Base-by-base conservation (phyloP, 192 early-diverging fungal species). In the Coemansia sp. region DNA sequence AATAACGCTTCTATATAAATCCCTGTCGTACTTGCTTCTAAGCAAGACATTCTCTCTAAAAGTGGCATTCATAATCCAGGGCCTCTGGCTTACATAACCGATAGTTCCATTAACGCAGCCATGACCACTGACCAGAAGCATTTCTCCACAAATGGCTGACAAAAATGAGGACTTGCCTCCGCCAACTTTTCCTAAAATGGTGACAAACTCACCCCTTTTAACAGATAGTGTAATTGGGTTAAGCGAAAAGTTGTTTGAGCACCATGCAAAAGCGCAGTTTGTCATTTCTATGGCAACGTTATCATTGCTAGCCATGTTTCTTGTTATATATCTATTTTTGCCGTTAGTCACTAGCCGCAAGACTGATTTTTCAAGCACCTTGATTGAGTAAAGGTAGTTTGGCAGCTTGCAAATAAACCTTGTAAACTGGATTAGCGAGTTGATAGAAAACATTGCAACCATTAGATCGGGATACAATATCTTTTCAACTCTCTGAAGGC, bases 111-210 rank as follows among this genome's bases (percentile, higher is more conserved):
- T 82, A 10, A 96, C 67, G 40, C 64, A 79, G 3, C 93, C 92
- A 1, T 84, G 71, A 7, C 93, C 93, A 17, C 48, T 65, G 6
- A 75, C 42, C 63, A 88, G 83, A 60, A 91, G 89, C 90, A 95
- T 96, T 76, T 98, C 95, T 4, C 81, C 78, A 42, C 80, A 75
- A 11, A 88, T 67, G 12, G 82, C 85, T 4, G 77, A 84, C n/a
- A 86, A 34, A 14, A 88, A 63, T 0, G 86, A 88, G 0, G 86
- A 84, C 63, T 88, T 88, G 8, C 86, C 87, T 32, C 73, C 73
- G 22, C 87, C 87, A 11, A 87, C 80, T n/a, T 74, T 75, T 14
- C 87, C 87, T 3, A 85, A 68, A 4, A 88, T 66, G 1, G 73
- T 77, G 7, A 80, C 76, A 66, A 69, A 75, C 42, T 69, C 67